These are phyloP conservation scores for Ascochyta clinopodiicola DNA, from an alignment of 2,329 filamentous ascomycete genomes.

Conservation along the genomic window DNA sequence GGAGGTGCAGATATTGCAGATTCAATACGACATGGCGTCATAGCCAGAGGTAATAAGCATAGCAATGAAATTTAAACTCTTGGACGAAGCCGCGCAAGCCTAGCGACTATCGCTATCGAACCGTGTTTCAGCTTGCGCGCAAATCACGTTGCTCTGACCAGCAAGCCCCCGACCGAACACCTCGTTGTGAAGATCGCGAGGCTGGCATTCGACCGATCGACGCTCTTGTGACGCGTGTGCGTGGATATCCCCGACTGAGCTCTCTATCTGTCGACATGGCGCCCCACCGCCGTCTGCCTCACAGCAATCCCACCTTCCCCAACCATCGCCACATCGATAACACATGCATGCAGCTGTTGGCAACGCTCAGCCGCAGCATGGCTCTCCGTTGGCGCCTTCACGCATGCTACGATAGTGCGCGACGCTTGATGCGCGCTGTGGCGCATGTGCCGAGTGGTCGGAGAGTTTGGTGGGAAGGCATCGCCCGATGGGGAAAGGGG, in stretches of 20 bases:
- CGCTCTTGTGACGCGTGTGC: background rate
- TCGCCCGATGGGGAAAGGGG: conserved; percentile 16
- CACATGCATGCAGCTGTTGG: background rate
- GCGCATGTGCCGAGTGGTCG: conserved; percentile 14
- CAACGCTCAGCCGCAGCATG: background rate
- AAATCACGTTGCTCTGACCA: background rate
- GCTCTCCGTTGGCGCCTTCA: background rate
- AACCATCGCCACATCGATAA: background rate
- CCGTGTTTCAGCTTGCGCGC: conserved; percentile 7
- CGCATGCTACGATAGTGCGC: conserved; percentile 7
- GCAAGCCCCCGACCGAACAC: background rate
- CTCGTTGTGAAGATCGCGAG: background rate
- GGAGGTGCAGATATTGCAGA: conserved; percentile 2
- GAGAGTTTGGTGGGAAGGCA: conserved; percentile 10
- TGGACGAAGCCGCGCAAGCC: conserved; percentile 2
- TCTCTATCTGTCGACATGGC: conserved; percentile 9
- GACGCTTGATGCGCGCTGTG: conserved; percentile 14
- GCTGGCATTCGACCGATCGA: background rate
- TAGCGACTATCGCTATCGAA: conserved; percentile 11
- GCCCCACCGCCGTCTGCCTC: background rate
- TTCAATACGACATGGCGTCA: conserved; percentile 2
- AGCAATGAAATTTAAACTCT: background rate
- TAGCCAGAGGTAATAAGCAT: background rate
- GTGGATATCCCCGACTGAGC: conserved; percentile 4
- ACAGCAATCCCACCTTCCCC: background rate